Percentiles rank a stretch among this genome's conserved stretches.
Evolutionary conservation across 495 filamentous ascomycete genomes (phyloP).

Genomic region (Copromyces sp.): DNA sequence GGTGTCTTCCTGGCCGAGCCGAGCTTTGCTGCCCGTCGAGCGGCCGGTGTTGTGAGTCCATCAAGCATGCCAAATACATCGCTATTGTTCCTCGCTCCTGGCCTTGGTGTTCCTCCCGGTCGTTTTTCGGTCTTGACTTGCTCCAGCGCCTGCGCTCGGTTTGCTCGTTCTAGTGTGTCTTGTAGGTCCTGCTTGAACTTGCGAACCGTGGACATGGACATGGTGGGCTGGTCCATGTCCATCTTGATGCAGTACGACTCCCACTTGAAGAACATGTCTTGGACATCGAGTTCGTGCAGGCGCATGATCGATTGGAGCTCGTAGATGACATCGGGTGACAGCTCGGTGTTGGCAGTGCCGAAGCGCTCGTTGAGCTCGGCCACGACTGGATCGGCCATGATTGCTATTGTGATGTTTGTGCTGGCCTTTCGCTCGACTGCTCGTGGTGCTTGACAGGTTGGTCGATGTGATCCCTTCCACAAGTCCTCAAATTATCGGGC

Average conservation of each 20-base stretch:
- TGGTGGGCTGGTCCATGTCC: conserved; percentile 58
- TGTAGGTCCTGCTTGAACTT: conserved; percentile 80
- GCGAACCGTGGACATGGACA: conserved; percentile 56
- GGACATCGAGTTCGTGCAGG: conserved; percentile 59
- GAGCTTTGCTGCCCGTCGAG: conserved; percentile 37
- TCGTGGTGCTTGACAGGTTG: background rate
- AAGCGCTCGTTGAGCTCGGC: conserved; percentile 64
- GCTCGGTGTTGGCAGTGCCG: conserved; percentile 35
- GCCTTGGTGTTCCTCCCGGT: conserved; percentile 53
- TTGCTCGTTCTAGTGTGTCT: conserved; percentile 63
- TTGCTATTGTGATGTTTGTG: background rate
- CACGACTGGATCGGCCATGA: conserved; percentile 41
- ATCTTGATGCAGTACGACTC: conserved; percentile 94
- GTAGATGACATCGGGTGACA: conserved; percentile 60
- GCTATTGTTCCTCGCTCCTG: conserved; percentile 34
- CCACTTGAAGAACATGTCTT: conserved; percentile 96
- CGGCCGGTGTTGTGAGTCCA: conserved; percentile 58
- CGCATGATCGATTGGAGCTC: conserved; percentile 80
- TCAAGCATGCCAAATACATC: conserved; percentile 90
- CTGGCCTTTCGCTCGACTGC: background rate
- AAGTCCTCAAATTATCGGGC: background rate
- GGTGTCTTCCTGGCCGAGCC: conserved; percentile 50
- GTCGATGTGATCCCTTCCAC: background rate
- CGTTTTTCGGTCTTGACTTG: conserved; percentile 52
- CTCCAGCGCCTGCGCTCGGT: conserved; percentile 35